Base-by-base conservation (phyloP, 371 early-diverging fungal species). In the Amoeboaphelidium protococcarum region DNA sequence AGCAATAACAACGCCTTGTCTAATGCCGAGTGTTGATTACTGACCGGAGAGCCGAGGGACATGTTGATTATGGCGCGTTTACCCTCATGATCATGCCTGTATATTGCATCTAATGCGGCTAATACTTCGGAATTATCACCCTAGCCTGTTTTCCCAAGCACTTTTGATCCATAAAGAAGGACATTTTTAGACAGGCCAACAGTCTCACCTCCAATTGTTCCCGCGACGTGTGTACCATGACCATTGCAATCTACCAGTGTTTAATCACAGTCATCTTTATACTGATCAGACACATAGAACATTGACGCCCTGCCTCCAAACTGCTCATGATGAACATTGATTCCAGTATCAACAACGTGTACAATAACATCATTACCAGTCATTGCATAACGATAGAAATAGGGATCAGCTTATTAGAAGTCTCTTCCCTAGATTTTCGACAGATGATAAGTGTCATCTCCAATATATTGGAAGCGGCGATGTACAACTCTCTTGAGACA, bases 171-270 rank as follows among this genome's bases (percentile, higher is more conserved):
- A 42, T 77, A 64, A n/a, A 82, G 40, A 41, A 57, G 66, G 21
- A 63, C 72, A 50, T 78, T 71, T 66, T 91, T 92, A 57, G 92
- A 82, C 21, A 95, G 80, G 61, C 94, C 96, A 58, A 69, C 82
- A 16, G 63, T 68, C 50, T 72, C 72, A 49, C 88, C 85, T 40
- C 72, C 91, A 58, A 94, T 78, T 4, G 87, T 87, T 52, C 92
- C 98, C 2, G 94, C 86, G 46, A 83, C 84, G 59, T 97, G 97
- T 23, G 95, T 86, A 47, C 77, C 78, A 52, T 86, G 86, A 26
- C 87, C 87, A 51, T 84, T 81, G 23, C 74, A 80, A 60, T 86
- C 87, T 37, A 61, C 58, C 50, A 86, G 78, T 31, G 10, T 16
- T 31, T 31, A 6, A 10, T 6, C 10, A 16, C 37, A 31, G 37